Evolutionary conservation across 495 filamentous ascomycete genomes (phyloP), one percentile per base, ranked within the genome.

Genomic region (Hypoxylon lienhwacheense): DNA sequence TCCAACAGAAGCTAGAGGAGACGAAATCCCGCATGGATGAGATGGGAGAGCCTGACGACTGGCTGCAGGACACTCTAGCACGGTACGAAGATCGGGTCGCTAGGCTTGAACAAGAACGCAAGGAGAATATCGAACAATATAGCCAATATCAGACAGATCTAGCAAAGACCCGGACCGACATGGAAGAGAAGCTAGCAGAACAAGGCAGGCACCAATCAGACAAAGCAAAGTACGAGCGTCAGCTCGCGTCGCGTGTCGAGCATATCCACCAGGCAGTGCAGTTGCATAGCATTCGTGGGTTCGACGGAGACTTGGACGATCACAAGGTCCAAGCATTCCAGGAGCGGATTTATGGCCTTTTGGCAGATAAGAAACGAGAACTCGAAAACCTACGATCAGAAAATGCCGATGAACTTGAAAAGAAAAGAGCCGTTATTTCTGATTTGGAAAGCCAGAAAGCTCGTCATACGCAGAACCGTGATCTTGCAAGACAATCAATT

Each of bases 121-220:
- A 87, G 28, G 65, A 75, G 7, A 79, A 85, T 43, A 82, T 80
- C 52, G 67, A 77, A 33, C 68, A 78, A 29, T 90, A 89, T 59
- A 70, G 77, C 47, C 79, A 85, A 20, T 76, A 95, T 11, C 80
- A 82, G 41, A 69, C 75, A 11, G 79, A 81, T 16, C 81, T 92
- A 3, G 81, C 87, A 35, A 63, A 70, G 1, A 67, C 71, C 28
- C 83, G 87, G 5, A 68, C 75, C 16, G 64, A 75, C 6, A 72
- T 91, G 19, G 83, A 83, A 2, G 68, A 73, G 29, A 97, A 96
- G 68, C 83, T 90, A 35, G 82, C 85, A 10, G 93, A 97, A 66
- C 78, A 84, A 59, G 93, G 93, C 21, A 89, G 85, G 63, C 83
- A 84, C 62, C 83, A 93, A 68, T 90, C 91, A 5, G 84, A 96